Conservation (phyloP, 2,329 filamentous ascomycete genomes). For the Zymoseptoria pseudotritici region DNA sequence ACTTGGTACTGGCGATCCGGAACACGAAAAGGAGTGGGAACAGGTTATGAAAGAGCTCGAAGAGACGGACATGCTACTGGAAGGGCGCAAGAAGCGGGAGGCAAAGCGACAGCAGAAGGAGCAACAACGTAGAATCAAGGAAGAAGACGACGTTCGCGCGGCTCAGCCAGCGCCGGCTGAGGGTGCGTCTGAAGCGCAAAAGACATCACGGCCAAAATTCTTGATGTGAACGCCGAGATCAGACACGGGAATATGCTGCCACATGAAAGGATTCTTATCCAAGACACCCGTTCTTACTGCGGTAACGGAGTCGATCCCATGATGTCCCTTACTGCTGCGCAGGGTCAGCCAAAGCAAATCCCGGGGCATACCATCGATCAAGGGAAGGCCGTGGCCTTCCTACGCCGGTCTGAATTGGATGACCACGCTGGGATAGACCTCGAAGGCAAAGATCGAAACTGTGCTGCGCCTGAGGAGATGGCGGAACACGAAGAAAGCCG, state of each 20-base stretch:
- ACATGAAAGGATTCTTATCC: background rate
- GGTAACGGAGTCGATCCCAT: too few species aligned
- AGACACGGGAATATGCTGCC: background rate
- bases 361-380: too few species aligned
- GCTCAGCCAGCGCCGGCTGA: background rate
- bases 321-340: too few species aligned
- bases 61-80: constrained; percentile 26
- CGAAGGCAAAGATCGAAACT: too few species aligned
- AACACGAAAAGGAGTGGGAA: constrained; percentile 79
- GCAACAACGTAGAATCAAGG: constrained; percentile 14
- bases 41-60: constrained; percentile 53
- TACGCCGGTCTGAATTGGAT: too few species aligned
- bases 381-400: too few species aligned
- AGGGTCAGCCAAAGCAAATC: too few species aligned
- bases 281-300: background rate
- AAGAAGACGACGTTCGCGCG: constrained; percentile 7
- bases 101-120: constrained; percentile 19
- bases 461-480: too few species aligned
- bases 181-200: constrained; percentile 1
- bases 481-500: too few species aligned
- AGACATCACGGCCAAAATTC: constrained; percentile 21
- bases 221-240: constrained; percentile 20
- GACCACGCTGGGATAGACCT: too few species aligned
- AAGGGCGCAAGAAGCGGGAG: constrained; percentile 23
- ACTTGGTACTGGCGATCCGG: constrained; percentile 69